Evolutionary conservation across 345 rosid genomes (phyloP).

Genomic region (Populus davidiana): DNA sequence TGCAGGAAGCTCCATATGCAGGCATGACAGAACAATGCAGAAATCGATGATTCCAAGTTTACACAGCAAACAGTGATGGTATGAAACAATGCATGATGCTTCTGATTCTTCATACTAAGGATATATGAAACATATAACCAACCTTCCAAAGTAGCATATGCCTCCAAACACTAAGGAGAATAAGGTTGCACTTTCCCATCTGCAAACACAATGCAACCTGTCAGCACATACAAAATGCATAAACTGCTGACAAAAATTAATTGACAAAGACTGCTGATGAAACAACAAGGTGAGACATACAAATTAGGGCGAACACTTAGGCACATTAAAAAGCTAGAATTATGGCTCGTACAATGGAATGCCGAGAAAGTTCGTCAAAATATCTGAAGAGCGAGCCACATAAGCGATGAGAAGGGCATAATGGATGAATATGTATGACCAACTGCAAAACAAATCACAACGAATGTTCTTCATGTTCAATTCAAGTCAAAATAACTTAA

Average conservation of each 20-base stretch:
- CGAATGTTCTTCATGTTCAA: background rate
- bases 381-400: slow-evolving; percentile 93
- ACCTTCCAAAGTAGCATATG: slow-evolving; percentile 93
- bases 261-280: background rate
- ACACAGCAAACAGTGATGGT: background rate
- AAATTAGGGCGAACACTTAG: background rate
- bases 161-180: slow-evolving; percentile 74
- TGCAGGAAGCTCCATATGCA: background rate
- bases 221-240: slow-evolving; percentile 30
- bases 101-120: background rate
- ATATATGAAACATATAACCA: slow-evolving; percentile 6
- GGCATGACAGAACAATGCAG: background rate
- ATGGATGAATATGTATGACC: slow-evolving; percentile 89
- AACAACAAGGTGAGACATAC: background rate
- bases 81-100: background rate
- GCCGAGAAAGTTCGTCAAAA: slow-evolving; percentile 65
- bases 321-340: slow-evolving; percentile 2
- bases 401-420: slow-evolving; percentile 88
- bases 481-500: background rate
- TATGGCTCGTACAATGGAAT: slow-evolving; percentile 61
- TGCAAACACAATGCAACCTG: slow-evolving; percentile 45
- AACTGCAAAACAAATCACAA: slow-evolving; percentile 59
- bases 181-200: slow-evolving; percentile 86
- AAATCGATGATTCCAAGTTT: background rate
- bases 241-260: background rate